These are phyloP conservation scores for Hordeum marinum DNA, from an alignment of 176 grass and related monocot species.

Conservation along the genomic window DNA sequence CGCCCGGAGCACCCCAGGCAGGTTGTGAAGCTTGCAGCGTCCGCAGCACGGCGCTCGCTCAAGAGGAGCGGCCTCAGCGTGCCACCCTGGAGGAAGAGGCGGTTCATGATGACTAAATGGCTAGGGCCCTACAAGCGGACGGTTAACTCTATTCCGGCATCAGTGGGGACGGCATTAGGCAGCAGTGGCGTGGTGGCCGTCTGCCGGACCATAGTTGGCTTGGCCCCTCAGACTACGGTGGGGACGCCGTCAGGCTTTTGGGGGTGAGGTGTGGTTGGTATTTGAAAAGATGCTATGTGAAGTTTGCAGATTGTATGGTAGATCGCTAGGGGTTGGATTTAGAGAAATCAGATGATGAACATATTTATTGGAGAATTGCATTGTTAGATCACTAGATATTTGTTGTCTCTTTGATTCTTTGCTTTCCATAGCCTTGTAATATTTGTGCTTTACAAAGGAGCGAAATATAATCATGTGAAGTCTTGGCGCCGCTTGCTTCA, in stretches of 20 bases:
- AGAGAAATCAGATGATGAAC: background rate
- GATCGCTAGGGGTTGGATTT: background rate
- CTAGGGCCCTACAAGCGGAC: slow-evolving; percentile 56
- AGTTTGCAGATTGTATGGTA: background rate
- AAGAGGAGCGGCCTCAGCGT: slow-evolving; percentile 45
- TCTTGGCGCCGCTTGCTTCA: too few species aligned
- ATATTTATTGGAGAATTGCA: background rate
- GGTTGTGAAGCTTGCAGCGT: slow-evolving; percentile 31
- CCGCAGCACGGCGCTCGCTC: slow-evolving; percentile 38
- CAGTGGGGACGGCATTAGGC: background rate
- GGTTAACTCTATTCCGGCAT: slow-evolving; percentile 17
- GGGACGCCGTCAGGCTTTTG: background rate
- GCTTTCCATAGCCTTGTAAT: background rate
- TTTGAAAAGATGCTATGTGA: background rate
- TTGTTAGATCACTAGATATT: background rate
- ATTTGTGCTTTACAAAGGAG: too few species aligned
- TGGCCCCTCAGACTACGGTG: background rate
- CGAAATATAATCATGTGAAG: too few species aligned
- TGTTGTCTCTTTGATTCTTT: background rate
- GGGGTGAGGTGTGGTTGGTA: background rate
- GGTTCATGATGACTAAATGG: slow-evolving; percentile 63
- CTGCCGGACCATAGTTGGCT: slow-evolving; percentile 21
- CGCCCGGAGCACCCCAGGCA: slow-evolving; percentile 18
- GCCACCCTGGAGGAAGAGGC: slow-evolving; percentile 57
- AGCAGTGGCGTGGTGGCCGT: background rate